Percentiles rank a stretch among this genome's conserved stretches.
These are phyloP conservation scores for Cucurbita argyrosperma DNA, from an alignment of 306 rosid genomes.

Conservation along the genomic window DNA sequence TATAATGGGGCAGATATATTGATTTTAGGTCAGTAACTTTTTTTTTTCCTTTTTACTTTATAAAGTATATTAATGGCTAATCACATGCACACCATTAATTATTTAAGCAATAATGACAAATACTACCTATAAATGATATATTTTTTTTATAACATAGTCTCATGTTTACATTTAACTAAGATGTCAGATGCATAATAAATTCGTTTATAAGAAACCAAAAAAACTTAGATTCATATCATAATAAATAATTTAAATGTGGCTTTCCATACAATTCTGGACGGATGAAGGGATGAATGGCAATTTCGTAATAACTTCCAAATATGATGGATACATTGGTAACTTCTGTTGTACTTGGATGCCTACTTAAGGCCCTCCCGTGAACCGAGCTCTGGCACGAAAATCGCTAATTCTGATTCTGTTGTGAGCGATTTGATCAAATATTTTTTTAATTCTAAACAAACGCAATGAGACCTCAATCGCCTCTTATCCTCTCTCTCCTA, in stretches of 20 bases:
- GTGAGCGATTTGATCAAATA: not conserved
- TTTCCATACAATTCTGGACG: not conserved
- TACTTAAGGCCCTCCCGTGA: slow-evolving; percentile 3
- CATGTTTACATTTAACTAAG: not conserved
- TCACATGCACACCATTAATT: not conserved
- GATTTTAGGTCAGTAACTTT: too few relatives aligned
- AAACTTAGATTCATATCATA: not conserved
- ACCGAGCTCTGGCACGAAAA: not conserved
- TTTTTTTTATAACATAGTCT: not conserved
- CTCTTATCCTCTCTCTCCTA: slow-evolving; percentile 6
- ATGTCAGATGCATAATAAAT: not conserved
- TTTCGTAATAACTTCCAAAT: not conserved
- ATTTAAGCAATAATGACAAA: not conserved
- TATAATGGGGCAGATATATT: too few relatives aligned
- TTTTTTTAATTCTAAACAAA: not conserved
- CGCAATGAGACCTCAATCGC: not conserved
- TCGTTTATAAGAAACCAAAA: not conserved
- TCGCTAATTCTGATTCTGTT: not conserved
- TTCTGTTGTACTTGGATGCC: not conserved
- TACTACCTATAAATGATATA: not conserved
- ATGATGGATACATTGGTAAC: not conserved
- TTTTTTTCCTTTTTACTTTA: too few relatives aligned
- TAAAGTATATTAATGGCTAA: not conserved
- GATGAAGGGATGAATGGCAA: not conserved
- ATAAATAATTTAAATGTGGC: not conserved